These are phyloP conservation scores for Hypoxylon sp. DNA, from an alignment of 2,329 filamentous ascomycete species.

Conservation along the genomic window DNA sequence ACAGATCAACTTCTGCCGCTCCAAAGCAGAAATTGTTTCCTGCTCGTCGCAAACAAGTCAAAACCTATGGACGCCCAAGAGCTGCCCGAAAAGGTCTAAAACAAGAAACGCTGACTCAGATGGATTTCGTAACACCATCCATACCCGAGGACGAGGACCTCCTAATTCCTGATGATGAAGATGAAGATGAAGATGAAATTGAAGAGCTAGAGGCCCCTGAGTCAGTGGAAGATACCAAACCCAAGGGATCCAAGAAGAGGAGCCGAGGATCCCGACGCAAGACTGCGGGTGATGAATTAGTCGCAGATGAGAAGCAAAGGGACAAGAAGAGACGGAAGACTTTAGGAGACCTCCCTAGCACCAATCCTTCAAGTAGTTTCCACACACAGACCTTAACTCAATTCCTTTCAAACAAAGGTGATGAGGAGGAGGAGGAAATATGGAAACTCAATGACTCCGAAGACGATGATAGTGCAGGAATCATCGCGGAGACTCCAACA, in stretches of 20 bases:
- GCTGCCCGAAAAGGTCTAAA: slow-evolving; percentile 32
- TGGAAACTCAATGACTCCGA: slow-evolving; percentile 52
- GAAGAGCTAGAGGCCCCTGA: slow-evolving; percentile 24
- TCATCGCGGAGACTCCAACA: slow-evolving; percentile 51
- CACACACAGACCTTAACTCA: slow-evolving; percentile 55
- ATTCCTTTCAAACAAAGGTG: slow-evolving; percentile 40
- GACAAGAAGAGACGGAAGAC: slow-evolving; percentile 54
- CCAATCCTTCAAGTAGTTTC: slow-evolving; percentile 50
- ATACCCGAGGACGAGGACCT: slow-evolving; percentile 40
- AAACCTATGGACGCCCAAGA: slow-evolving; percentile 49
- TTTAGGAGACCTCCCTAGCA: slow-evolving; percentile 49
- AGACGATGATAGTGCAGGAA: slow-evolving; percentile 46
- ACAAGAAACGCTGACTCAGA: slow-evolving; percentile 54
- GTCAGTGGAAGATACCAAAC: slow-evolving; percentile 23
- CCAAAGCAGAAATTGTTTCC: slow-evolving; percentile 51
- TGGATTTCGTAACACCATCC: slow-evolving; percentile 50
- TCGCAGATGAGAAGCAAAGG: slow-evolving; percentile 40
- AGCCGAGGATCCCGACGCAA: slow-evolving; percentile 47
- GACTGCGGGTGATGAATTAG: slow-evolving; percentile 51
- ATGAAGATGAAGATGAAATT: slow-evolving; percentile 30
- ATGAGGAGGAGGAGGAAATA: slow-evolving; percentile 37
- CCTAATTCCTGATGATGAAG: slow-evolving; percentile 41
- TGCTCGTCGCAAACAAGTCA: slow-evolving; percentile 45
- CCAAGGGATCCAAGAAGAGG: slow-evolving; percentile 42
- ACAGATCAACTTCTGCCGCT: slow-evolving; percentile 48